Evolutionary conservation across 1,284 basidiomycete genomes (phyloP).

Genomic region (Fomitopsis palustris): DNA sequence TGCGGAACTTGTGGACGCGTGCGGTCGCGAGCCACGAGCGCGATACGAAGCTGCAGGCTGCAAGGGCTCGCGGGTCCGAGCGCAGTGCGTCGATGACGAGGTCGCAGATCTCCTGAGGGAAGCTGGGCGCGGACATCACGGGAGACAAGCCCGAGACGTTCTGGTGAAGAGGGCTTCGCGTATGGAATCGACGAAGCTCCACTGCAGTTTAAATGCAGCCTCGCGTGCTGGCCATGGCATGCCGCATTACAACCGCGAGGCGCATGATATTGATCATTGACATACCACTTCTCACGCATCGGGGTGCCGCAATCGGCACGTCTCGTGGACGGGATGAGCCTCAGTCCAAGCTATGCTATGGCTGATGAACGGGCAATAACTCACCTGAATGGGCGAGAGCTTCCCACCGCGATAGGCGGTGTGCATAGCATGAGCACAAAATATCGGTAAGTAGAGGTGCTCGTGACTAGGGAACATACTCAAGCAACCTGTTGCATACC

Average conservation of each 20-base stretch:
- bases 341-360: neutral
- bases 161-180: too few relatives aligned
- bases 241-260: neutral
- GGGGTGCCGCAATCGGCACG: neutral
- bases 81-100: constrained; percentile 19
- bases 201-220: neutral
- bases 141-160: too few relatives aligned
- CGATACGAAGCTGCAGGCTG: constrained; percentile 14
- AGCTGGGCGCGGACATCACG: neutral
- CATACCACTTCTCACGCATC: neutral
- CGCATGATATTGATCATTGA: neutral
- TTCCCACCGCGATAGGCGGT: too few relatives aligned
- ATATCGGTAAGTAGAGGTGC: too few relatives aligned
- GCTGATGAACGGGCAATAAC: too few relatives aligned
- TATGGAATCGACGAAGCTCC: neutral
- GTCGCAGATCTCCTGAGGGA: constrained; percentile 19
- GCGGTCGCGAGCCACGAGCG: constrained; percentile 19
- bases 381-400: too few relatives aligned
- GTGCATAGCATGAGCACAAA: neutral
- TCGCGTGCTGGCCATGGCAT: neutral
- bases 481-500: neutral
- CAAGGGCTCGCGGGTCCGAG: constrained; percentile 13
- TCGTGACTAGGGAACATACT: neutral
- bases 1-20: constrained; percentile 28
- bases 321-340: neutral